phyloP scores from a whole-genome alignment of 176 grass and related monocot species.

The Carex cristatella region DNA sequence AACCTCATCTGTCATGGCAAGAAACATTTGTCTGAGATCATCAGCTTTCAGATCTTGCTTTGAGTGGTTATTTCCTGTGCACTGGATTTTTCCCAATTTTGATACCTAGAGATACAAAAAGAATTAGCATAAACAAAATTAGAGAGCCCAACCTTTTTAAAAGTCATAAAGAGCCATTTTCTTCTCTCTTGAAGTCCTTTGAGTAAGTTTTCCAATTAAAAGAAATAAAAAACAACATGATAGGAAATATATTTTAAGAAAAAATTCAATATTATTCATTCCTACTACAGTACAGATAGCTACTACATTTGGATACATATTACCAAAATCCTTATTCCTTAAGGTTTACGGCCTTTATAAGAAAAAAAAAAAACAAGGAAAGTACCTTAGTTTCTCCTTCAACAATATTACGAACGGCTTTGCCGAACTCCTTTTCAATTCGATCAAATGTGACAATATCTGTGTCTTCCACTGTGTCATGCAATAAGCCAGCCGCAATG shows the following conservation, averaged over 20 bases:
- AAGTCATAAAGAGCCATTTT: not conserved
- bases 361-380: conserved; percentile 12
- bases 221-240: not conserved
- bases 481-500: conserved; percentile 91
- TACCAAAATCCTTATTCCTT: not conserved
- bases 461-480: conserved; percentile 99
- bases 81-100: conserved; percentile 94
- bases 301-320: conserved; percentile 5
- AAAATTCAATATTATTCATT: not conserved
- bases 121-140: not conserved
- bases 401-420: conserved; percentile 79
- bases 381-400: conserved; percentile 98
- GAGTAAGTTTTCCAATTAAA: not conserved
- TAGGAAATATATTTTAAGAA: not conserved
- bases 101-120: conserved; percentile 51
- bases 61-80: conserved; percentile 61
- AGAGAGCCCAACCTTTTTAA: not conserved
- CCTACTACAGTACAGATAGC: not conserved
- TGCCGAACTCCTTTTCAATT: conserved; percentile 91
- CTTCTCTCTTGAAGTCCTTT: not conserved
- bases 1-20: conserved; percentile 99
- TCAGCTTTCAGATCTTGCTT: conserved; percentile 96
- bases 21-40: conserved; percentile 98
- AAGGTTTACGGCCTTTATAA: not conserved
- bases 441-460: conserved; percentile 86